Evolutionary conservation across 1,139 yeast species (phyloP), one percentile per base, ranked within the genome.

Genomic region (Hansenula sp.): DNA sequence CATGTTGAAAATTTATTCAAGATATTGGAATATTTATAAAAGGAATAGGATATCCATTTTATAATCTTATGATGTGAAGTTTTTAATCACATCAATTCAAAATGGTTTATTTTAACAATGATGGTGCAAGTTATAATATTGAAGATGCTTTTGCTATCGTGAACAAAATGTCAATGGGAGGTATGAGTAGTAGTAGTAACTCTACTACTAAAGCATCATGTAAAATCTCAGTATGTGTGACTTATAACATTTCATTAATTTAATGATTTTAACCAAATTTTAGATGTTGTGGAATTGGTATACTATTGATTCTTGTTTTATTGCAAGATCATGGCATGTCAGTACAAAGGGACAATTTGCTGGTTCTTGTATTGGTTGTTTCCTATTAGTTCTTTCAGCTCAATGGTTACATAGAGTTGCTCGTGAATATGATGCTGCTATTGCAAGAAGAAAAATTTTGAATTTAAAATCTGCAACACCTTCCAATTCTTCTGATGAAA

Each of bases 301-400:
- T 44, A 79, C 85, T 0, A 67, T 80, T 27, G 80, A 80, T 50
- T 60, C 81, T 2, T 81, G 88, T 54, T 80, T 82, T 51, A 65
- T 82, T 44, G 69, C 85, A n/a, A 63, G 60, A 35, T 62, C 79
- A 19, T 82, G 89, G 89, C 85, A 79, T 46, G 76, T 78, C 30
- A 67, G 60, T n/a, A 63, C 79, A 2, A 62, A 61, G 36, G 82
- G 81, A 3, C 77, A 69, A 61, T 81, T 82, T 65, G 88, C 85
- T 5, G 88, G 87, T 9, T 69, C 85, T 0, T 82, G 88, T 60
- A 66, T 82, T 29, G 88, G 87, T 12, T 76, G 79, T 5, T 75
- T 80, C 53, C 63, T 73, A 31, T 61, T 82, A 49, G 81, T 77
- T 4, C 59, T 80, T 35, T 71, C 74, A 8, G 66, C 79, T 11